phyloP scores from a whole-genome alignment of 208 protist genomes.

The Trypanosoma platydactyli region DNA sequence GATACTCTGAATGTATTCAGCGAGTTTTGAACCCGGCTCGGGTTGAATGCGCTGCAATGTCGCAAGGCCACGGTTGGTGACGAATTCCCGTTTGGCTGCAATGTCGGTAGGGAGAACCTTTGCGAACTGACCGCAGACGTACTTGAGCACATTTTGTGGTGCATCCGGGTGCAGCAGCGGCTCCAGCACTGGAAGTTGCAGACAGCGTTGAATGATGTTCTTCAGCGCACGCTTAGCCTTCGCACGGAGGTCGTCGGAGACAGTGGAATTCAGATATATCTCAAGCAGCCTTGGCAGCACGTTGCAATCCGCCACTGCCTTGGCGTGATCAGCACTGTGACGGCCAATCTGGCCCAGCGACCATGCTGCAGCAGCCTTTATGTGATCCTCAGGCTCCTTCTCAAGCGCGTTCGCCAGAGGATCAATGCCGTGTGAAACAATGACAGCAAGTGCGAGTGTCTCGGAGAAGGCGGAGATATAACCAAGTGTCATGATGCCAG shows the following conservation, averaged over 20 bases:
- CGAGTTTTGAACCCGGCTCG: conserved; percentile 94
- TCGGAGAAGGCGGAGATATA: conserved; percentile 98
- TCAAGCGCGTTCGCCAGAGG: conserved; percentile 93
- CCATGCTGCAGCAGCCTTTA: conserved; percentile 94
- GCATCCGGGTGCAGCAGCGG: conserved; percentile 94
- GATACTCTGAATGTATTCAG: conserved; percentile 96
- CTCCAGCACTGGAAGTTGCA: conserved; percentile 95
- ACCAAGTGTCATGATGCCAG: conserved; percentile 98
- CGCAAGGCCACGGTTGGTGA: conserved; percentile 91
- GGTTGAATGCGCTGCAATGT: conserved; percentile 96
- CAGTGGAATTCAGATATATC: conserved; percentile 85
- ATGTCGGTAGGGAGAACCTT: conserved; percentile 98
- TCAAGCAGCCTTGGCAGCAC: conserved; percentile 94
- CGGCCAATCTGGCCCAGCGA: conserved; percentile 95
- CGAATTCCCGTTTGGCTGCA: conserved; percentile 95
- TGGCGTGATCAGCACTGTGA: conserved; percentile 97
- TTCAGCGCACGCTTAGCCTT: conserved; percentile 97
- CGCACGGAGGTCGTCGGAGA: conserved; percentile 93
- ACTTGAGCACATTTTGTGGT: conserved; percentile 96
- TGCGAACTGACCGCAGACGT: conserved; percentile 97
- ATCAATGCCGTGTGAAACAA: conserved; percentile 93
- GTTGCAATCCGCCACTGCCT: conserved; percentile 95
- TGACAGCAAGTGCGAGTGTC: conserved; percentile 95
- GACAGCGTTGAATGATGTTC: conserved; percentile 96
- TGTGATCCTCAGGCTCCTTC: conserved; percentile 93